Percentiles rank a stretch among this genome's conserved stretches.
These are phyloP conservation scores for Hypoxylon intermedium DNA, from an alignment of 495 filamentous ascomycete genomes.

Conservation along the genomic window DNA sequence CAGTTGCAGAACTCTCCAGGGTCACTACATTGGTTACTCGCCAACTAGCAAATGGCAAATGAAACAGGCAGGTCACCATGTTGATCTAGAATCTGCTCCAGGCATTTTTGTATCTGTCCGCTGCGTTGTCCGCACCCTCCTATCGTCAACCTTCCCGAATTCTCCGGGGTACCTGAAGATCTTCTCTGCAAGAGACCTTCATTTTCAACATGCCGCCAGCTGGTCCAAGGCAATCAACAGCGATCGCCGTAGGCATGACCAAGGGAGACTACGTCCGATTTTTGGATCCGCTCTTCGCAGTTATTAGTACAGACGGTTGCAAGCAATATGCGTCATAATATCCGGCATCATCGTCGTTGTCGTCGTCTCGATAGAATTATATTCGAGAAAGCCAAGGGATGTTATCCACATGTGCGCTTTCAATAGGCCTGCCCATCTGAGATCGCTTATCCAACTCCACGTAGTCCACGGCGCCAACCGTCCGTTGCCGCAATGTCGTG, in stretches of 20 bases:
- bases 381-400: conserved; percentile 9
- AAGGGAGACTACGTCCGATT: conserved; percentile 26
- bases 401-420: conserved; percentile 26
- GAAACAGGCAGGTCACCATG: conserved; percentile 34
- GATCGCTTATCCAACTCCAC: conserved; percentile 37
- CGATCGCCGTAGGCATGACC: conserved; percentile 28
- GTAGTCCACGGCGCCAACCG: conserved; percentile 34
- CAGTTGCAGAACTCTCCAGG: conserved; percentile 21
- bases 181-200: conserved; percentile 40
- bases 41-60: conserved; percentile 7
- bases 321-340: conserved; percentile 19
- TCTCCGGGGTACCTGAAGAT: conserved; percentile 44
- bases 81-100: conserved; percentile 33
- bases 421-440: conserved; percentile 35
- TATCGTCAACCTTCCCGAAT: conserved; percentile 40
- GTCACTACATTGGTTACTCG: conserved; percentile 19
- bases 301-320: conserved; percentile 19
- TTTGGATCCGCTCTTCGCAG: conserved; percentile 17
- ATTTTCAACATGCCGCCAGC: conserved; percentile 18
- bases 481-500: conserved; percentile 36
- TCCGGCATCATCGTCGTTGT: conserved; percentile 15
- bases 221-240: conserved; percentile 14
- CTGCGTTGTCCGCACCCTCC: conserved; percentile 26
- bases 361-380: conserved; percentile 15
- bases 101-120: conserved; percentile 2